Base-by-base conservation (phyloP, 2,329 filamentous ascomycete genomes). In the Phialophora macrospora region DNA sequence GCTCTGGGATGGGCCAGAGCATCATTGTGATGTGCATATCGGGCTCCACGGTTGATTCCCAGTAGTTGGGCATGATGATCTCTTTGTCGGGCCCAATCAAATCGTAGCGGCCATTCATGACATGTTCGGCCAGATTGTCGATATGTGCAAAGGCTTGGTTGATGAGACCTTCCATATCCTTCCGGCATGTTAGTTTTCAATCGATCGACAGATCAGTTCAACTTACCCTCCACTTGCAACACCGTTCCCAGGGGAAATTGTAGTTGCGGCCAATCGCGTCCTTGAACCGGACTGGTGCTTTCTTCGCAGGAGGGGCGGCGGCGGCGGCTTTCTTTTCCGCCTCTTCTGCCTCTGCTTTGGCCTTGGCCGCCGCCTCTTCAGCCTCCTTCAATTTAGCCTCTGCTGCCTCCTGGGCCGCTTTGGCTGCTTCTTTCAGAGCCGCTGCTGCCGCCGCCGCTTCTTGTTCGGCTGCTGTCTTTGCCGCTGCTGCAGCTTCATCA, bases 241-340 rank as follows among this genome's bases (percentile, higher is more conserved):
- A 97, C 32, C 96, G 77, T 69, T 93, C 87, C 79, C 89, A 97
- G 1, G 93, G 93, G 74, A 97, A 97, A 78, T 88, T 95, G 77
- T 96, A 97, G 77, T 96, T 97, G 71, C 93, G 86, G 34, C 92
- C 91, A 17, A 97, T 88, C 0, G 93, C 93, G 75, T 97, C 93
- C 78, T 96, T 96, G 80, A 96, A 96, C 71, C 89, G 89, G 76
- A 97, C 91, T 2, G 91, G 91, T 51, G 88, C 83, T 76, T 92
- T 90, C 71, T 83, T 83, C 63, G 83, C 81, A n/a, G 85, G 82
- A 1, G 83, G 80, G n/a, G 77, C 74, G 20, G 69, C 71, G 30
- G 73, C 73, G 30, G 69, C 74, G n/a, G 74, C 74, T 12, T 75
- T 74, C 41, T 73, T 72, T 12, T 72, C 68, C 8, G 75, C 73